Evolutionary conservation across 495 filamentous ascomycete genomes (phyloP).

Genomic region (Venustampulla echinocandica): DNA sequence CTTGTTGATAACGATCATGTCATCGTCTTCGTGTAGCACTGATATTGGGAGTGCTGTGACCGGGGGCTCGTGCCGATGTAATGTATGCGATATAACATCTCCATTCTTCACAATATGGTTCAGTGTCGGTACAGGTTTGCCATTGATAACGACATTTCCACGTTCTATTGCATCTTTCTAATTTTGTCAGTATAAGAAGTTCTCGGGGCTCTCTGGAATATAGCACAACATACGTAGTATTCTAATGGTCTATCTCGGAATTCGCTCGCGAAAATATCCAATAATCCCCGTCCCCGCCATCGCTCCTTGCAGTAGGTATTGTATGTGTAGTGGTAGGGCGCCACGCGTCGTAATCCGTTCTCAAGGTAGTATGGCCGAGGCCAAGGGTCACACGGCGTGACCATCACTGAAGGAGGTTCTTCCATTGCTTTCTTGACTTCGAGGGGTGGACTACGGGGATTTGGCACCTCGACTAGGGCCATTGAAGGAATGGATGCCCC

Average conservation of each 20-base stretch:
- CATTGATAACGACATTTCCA: slow-evolving; percentile 67
- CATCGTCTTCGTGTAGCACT: slow-evolving; percentile 81
- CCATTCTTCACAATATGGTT: slow-evolving; percentile 63
- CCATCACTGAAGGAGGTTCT: slow-evolving; percentile 43
- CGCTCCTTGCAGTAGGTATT: slow-evolving; percentile 88
- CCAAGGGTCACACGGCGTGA: slow-evolving; percentile 58
- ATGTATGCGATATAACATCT: slow-evolving; percentile 82
- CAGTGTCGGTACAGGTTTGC: slow-evolving; percentile 43
- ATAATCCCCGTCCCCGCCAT: slow-evolving; percentile 65
- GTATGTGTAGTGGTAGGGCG: slow-evolving; percentile 90
- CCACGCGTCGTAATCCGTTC: slow-evolving; percentile 67
- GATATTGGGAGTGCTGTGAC: slow-evolving; percentile 70
- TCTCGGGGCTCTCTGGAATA: too few relatives aligned
- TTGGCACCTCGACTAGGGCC: slow-evolving; percentile 44
- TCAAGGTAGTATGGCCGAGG: slow-evolving; percentile 71
- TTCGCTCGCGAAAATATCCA: slow-evolving; percentile 76
- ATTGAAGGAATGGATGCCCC: slow-evolving; percentile 39
- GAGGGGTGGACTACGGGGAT: slow-evolving; percentile 23
- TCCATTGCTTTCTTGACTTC: slow-evolving; percentile 26
- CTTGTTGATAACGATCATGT: slow-evolving; percentile 93
- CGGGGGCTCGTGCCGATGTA: slow-evolving; percentile 93
- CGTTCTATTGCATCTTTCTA: slow-evolving; percentile 70
- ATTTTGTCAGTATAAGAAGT: slow-evolving; percentile 13
- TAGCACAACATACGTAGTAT: slow-evolving; percentile 58
- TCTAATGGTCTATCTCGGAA: slow-evolving; percentile 78